Base-by-base conservation (phyloP, 2,329 filamentous ascomycete species). In the Colletotrichum sp. region DNA sequence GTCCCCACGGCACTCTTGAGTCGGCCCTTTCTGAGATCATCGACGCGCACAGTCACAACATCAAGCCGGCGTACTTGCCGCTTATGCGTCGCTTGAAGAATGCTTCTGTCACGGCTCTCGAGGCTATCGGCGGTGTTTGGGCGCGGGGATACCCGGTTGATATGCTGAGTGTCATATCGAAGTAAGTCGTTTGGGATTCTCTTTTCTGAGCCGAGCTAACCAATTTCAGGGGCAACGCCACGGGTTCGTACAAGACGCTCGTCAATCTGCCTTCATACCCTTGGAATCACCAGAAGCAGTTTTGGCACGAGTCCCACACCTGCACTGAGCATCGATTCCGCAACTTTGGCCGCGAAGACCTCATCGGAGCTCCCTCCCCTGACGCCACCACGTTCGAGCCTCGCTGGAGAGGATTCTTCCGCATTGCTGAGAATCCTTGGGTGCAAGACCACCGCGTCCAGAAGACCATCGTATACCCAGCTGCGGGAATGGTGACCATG, bases 261-360 rank as follows among this genome's bases (percentile, higher is more conserved):
- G 78, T 83, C 2, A 85, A 88, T 73, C 80, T 92, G 36, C 90
- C 90, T 3, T 83, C 85, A 1, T 91, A 91, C 75, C 85, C 88
- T 4, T 92, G 90, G 89, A 90, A 91, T 34, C 90, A 91, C 74
- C 81, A 83, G 30, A 88, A 85, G 30, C 82, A 80, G 2, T 90
- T 90, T 79, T 91, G 90, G 90, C 86, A 89, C 75, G 90, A 92
- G 74, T 88, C 87, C 2, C 86, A 88, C 55, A 79, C 88, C 4
- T 87, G 87, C 24, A 79, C 81, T 16, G 83, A 86, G 13, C 85
- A 85, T 63, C 85, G 89, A 4, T 86, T 88, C 72, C 84, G 88
- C 16, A 81, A 85, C 30, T 86, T 85, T 68, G 84, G 86, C 3
- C 84, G 89, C 13, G 86, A 88, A 58, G 90, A 92, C 74, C 83